Percentiles rank a stretch among this genome's conserved stretches.
These are phyloP conservation scores for Talaromyces sp. DNA, from an alignment of 2,329 filamentous ascomycete genomes.

Conservation along the genomic window DNA sequence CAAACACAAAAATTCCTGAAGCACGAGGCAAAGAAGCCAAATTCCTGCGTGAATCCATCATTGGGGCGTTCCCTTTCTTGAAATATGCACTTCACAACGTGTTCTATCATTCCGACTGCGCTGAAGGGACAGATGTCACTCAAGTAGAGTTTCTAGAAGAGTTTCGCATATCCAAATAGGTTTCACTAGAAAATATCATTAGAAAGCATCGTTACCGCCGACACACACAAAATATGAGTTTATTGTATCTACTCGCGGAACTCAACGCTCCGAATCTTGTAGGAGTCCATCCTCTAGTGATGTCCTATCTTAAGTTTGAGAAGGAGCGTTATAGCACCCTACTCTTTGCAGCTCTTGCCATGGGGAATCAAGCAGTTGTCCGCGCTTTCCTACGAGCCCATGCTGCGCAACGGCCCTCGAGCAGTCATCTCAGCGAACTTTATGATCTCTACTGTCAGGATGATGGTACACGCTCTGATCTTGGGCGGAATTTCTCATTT, in stretches of 20 bases:
- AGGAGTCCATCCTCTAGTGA: neutral
- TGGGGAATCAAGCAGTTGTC: neutral
- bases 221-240: neutral
- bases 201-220: neutral
- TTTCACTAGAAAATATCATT: neutral
- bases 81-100: neutral
- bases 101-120: neutral
- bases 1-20: neutral
- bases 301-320: neutral
- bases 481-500: neutral
- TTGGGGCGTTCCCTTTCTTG: neutral
- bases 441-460: neutral
- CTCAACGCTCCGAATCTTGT: neutral
- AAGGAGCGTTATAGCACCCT: neutral
- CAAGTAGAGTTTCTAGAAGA: neutral
- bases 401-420: neutral
- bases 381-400: neutral
- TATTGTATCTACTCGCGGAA: slow-evolving; percentile 1
- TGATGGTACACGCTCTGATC: neutral
- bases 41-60: neutral
- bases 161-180: neutral
- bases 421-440: neutral
- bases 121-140: neutral
- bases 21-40: neutral
- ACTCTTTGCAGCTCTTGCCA: neutral